Evolutionary conservation across 768 basidiomycete species (phyloP), one percentile per base, ranked within the genome.

Genomic region (Mycena crocata): DNA sequence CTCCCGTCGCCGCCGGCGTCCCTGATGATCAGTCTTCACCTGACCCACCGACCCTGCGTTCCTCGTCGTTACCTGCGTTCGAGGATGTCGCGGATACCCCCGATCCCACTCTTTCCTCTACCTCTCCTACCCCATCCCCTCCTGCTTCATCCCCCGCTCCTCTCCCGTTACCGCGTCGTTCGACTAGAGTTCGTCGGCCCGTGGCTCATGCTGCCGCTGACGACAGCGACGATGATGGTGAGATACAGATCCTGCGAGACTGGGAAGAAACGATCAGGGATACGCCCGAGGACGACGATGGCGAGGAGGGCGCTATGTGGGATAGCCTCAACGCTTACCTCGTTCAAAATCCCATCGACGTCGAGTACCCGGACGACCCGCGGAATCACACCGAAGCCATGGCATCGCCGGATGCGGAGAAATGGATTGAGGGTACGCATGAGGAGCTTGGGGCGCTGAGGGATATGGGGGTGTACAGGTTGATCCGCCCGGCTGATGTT

Each of bases 381-480:
- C 48, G 31, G 5, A 50, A 30, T 21, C 19, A 50, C 48, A 7
- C 7, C 10, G 48, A 50, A 21, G 48, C 48, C 3, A 50, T 50
- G 48, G 48, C 7, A 5, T 7, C 48, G 7, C 48, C 48, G 5
- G 48, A 50, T 19, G 57, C 69, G 28, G 56, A 50, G 0, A 21
- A 70, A 45, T 76, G 73, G 77, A 12, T 50, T 5, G 54, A 52
- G 1, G 73, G 63, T 0, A 66, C 74, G 51, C 21, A 39, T 0
- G 73, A 77, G 15, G 74, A 77, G 51, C 26, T 79, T 59, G 21
- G 15, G 28, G 31, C 28, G 8, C 31, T 77, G 1, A 51, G 67
- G 17, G 72, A 74, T 9, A 78, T 75, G 62, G 71, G 69, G 3
- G 74, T 77, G 0, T 81, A 75, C 66, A 68, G 72, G 13, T 56